Base-by-base conservation (phyloP, 78 protist species). In the Goniomonas avonlea region DNA sequence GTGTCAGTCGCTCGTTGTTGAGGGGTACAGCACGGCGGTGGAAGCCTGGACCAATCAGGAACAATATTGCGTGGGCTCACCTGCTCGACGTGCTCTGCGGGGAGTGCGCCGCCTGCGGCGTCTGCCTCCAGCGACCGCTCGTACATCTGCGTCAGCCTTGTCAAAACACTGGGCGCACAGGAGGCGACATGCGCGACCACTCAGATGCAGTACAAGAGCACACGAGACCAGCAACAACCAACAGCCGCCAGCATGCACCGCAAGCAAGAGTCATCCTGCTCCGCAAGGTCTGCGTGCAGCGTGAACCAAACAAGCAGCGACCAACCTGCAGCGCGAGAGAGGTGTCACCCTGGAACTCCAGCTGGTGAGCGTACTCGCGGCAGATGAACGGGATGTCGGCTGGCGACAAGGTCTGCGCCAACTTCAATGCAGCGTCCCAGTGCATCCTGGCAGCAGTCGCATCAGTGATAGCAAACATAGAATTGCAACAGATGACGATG, bases 361-460 rank as follows among this genome's bases (percentile, higher is more conserved):
- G 85, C 80, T 84, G 89, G 82, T 75, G 61, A 0, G 88, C 95
- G 50, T 74, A 86, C 75, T 91, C 89, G 11, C 32, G 0, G 29
- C 83, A 65, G 71, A 63, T 9, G 45, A 37, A 43, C 41, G 71
- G 71, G 71, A 41, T 68, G 15, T 27, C 40, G 21, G 18, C 77
- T 15, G 89, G 89, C 18, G 85, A 82, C 8, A 86, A 78, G 25
- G 77, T 53, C 37, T 77, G 29, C 13, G 95, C 92, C 9, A 91
- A 77, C 53, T 25, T 40, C 58, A 91, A 48, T 18, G 92, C 92
- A 38, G 68, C 78, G n/a, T 90, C 91, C 89, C 89, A 90, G 75
- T 87, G 91, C 61, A 85, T n/a, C n/a, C n/a, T n/a, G n/a, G n/a
- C n/a, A n/a, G n/a, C n/a, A n/a, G n/a, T n/a, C n/a, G n/a, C n/a